These are phyloP conservation scores for Marasmius fiardii DNA, from an alignment of 1,284 basidiomycete genomes.

Conservation along the genomic window DNA sequence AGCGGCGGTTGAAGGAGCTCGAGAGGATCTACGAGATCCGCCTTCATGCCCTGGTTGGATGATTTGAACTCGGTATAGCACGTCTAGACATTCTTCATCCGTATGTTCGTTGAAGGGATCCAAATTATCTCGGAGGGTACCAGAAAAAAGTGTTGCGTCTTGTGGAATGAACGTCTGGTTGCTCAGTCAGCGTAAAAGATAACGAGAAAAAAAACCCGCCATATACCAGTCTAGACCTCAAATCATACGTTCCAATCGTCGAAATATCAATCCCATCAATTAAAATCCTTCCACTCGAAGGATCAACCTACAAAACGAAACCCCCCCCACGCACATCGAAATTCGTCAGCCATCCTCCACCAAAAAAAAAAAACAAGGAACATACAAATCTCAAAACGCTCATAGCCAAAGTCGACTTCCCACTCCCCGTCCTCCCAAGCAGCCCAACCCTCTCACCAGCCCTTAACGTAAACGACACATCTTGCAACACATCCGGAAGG, in stretches of 20 bases:
- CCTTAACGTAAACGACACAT: constrained; percentile 64
- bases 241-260: constrained; percentile 81
- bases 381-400: constrained; percentile 81
- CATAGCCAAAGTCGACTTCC: constrained; percentile 86
- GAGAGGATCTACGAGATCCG: constrained; percentile 45
- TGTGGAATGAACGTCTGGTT: constrained; percentile 76
- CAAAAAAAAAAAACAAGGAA: constrained; percentile 13
- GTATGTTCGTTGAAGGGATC: constrained; percentile 56
- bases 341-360: no score
- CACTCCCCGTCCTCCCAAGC: constrained; percentile 72
- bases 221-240: constrained; percentile 73
- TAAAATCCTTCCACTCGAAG: constrained; percentile 71
- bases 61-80: constrained; percentile 63
- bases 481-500: constrained; percentile 78
- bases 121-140: constrained; percentile 18
- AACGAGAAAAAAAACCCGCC: constrained; percentile 22
- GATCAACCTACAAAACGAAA: constrained; percentile 67
- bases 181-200: constrained; percentile 1
- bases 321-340: no score
- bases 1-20: constrained; percentile 29
- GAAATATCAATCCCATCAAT: constrained; percentile 91
- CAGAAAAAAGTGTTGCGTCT: constrained; percentile 20
- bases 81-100: constrained; percentile 75
- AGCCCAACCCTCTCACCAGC: constrained; percentile 70
- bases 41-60: constrained; percentile 40